Evolutionary conservation across 2,329 filamentous ascomycete species (phyloP).

Genomic region (Coniochaeta sp.): DNA sequence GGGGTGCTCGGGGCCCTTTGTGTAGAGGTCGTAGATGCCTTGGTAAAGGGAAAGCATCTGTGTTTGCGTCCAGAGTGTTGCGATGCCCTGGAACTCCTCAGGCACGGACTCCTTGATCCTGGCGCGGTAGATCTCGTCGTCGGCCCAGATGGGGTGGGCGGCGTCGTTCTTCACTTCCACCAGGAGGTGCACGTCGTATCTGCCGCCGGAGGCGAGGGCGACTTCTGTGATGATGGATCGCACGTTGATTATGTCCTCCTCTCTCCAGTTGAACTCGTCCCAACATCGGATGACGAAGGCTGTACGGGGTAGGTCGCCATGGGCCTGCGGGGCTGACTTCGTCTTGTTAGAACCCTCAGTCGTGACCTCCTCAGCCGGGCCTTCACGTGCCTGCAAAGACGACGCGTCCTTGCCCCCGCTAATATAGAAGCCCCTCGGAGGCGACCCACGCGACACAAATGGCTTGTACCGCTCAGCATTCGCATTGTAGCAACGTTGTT

Average conservation of each 20-base stretch:
- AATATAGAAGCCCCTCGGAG: slow-evolving; percentile 46
- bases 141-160: slow-evolving; percentile 70
- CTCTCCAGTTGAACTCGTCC: slow-evolving; percentile 71
- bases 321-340: slow-evolving; percentile 13
- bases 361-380: slow-evolving; percentile 9
- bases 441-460: slow-evolving; percentile 29
- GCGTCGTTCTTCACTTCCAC: slow-evolving; percentile 77
- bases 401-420: slow-evolving; percentile 15
- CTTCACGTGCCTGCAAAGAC: slow-evolving; percentile 16
- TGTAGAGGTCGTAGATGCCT: slow-evolving; percentile 72
- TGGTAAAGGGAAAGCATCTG: slow-evolving; percentile 91
- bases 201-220: slow-evolving; percentile 70
- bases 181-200: slow-evolving; percentile 81
- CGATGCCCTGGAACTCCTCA: slow-evolving; percentile 79
- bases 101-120: slow-evolving; percentile 65
- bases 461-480: slow-evolving; percentile 65
- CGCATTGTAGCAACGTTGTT: slow-evolving; percentile 63
- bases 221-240: slow-evolving; percentile 81
- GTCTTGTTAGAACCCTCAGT: neutral
- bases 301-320: slow-evolving; percentile 48
- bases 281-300: slow-evolving; percentile 78
- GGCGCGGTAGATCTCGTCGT: slow-evolving; percentile 59
- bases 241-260: slow-evolving; percentile 75
- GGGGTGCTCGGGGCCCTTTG: slow-evolving; percentile 58
- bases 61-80: slow-evolving; percentile 86